Base-by-base conservation (phyloP, 2,329 filamentous ascomycete genomes). In the Sclerotinia borealis region DNA sequence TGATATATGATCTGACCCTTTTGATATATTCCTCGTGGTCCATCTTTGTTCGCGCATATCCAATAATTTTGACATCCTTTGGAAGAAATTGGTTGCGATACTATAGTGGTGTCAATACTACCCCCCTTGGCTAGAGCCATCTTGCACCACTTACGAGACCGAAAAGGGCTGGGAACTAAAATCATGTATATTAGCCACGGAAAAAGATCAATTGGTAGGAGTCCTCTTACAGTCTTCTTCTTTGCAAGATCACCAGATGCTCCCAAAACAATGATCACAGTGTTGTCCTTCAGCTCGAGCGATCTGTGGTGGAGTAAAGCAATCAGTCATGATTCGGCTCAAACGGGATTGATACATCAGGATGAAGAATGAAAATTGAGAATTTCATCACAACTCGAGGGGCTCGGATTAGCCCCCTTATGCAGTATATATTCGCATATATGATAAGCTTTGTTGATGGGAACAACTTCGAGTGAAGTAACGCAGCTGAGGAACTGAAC, bases 31-130 rank as follows among this genome's bases (percentile, higher is more conserved):
- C 95, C 68, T 92, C 88, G 74, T 93, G 92, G 80, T 98, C 93
- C 95, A 99, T 99, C 84, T 97, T 97, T 72, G 95, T 99, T 76
- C 95, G 89, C 73, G 95, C 95, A 91, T 99, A 99, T 82, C 95
- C 95, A 74, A 99, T 87, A 76, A 99, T 97, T 79, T 88, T 91
- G 79, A 96, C 92, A 78, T 96, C 92, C 80, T 96, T 96, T 73
- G 87, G 95, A 59, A 99, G 90, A 82, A 98, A 99, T 79, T 97
- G 93, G 83, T 99, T 99, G 76, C 95, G 92, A 82, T 93, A 96
- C 93, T 96, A 75, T 68, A 59, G 59, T 43, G 49, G 59, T 47
- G 55, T 73, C 45, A 69, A 65, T 63, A 34, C 27, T 41, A 59
- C 25, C n/a, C 27, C 51, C 22, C n/a, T 54, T 55, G 39, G 41